These are phyloP conservation scores for Grifola frondosa DNA, from an alignment of 1,284 basidiomycete species.

Conservation along the genomic window DNA sequence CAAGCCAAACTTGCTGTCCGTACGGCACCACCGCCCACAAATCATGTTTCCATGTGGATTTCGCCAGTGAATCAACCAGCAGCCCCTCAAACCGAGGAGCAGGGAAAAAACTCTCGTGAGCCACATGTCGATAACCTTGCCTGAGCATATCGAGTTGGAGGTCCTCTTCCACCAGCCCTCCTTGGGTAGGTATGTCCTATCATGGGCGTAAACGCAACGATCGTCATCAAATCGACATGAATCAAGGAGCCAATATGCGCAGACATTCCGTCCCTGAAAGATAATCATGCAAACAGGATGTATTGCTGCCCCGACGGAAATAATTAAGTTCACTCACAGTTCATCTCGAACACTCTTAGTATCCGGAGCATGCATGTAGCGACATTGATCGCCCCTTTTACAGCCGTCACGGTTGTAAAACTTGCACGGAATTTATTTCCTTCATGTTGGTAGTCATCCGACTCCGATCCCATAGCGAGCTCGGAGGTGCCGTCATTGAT, in stretches of 20 bases:
- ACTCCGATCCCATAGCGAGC: slow-evolving; percentile 34
- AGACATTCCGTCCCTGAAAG: no score
- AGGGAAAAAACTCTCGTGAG: no score
- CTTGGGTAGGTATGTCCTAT: neutral
- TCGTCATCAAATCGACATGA: slow-evolving; percentile 1
- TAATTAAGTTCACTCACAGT: slow-evolving; percentile 46
- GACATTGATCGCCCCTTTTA: slow-evolving; percentile 38
- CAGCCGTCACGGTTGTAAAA: slow-evolving; percentile 53
- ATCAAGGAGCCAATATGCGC: neutral
- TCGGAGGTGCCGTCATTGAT: slow-evolving; percentile 35
- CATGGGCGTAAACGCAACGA: slow-evolving; percentile 1
- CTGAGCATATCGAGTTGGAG: no score
- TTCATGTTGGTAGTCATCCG: slow-evolving; percentile 47
- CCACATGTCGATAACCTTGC: no score
- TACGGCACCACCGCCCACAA: no score
- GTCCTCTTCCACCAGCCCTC: slow-evolving; percentile 1
- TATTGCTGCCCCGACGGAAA: no score
- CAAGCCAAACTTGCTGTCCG: no score
- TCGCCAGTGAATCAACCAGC: no score
- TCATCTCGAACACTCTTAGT: slow-evolving; percentile 49
- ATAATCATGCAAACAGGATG: no score
- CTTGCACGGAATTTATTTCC: slow-evolving; percentile 51
- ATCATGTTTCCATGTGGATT: no score
- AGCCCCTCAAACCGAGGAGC: no score
- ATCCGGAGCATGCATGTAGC: slow-evolving; percentile 51